phyloP scores from a whole-genome alignment of 805 yeast genomes.

The Pichia insulana region DNA sequence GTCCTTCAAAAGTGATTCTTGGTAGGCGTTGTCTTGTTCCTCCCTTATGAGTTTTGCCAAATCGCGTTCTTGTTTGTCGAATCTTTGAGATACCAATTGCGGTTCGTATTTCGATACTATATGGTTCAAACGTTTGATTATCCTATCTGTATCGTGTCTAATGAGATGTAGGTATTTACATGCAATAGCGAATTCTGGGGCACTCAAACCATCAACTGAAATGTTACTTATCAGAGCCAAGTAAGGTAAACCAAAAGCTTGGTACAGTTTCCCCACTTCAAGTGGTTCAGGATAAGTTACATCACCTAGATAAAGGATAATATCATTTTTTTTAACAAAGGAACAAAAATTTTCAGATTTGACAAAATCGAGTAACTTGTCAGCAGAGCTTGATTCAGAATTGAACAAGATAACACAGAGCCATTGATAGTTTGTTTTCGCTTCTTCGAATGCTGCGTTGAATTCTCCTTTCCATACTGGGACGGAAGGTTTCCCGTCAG shows the following conservation, averaged over 20 bases:
- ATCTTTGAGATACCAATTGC: conserved; percentile 49
- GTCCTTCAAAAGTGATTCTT: conserved; percentile 51
- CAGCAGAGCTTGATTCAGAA: conserved; percentile 33
- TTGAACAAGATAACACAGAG: conserved; percentile 46
- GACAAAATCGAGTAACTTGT: conserved; percentile 25
- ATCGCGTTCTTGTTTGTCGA: conserved; percentile 52
- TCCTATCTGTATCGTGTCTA: not conserved
- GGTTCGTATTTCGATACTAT: conserved; percentile 50
- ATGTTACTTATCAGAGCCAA: conserved; percentile 46
- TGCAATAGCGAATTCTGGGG: conserved; percentile 42
- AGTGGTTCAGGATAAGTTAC: conserved; percentile 56
- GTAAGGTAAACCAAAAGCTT: conserved; percentile 47
- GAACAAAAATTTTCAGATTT: conserved; percentile 31
- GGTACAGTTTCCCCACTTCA: conserved; percentile 51
- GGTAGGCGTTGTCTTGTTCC: conserved; percentile 61
- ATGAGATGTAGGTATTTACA: conserved; percentile 31
- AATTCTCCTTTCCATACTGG: conserved; percentile 28
- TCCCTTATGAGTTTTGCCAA: conserved; percentile 49
- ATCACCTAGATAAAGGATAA: conserved; percentile 58
- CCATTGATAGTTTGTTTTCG: conserved; percentile 38
- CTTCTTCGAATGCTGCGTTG: conserved; percentile 33
- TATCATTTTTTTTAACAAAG: conserved; percentile 32
- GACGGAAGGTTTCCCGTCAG: conserved; percentile 21
- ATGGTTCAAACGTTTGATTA: conserved; percentile 25
- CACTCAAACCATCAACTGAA: conserved; percentile 40